A percentile compares a stretch with the other conserved stretches of the same genome.
These are phyloP conservation scores for Meyerozyma guilliermondii DNA, from an alignment of 1,139 yeast species.

Conservation along the genomic window DNA sequence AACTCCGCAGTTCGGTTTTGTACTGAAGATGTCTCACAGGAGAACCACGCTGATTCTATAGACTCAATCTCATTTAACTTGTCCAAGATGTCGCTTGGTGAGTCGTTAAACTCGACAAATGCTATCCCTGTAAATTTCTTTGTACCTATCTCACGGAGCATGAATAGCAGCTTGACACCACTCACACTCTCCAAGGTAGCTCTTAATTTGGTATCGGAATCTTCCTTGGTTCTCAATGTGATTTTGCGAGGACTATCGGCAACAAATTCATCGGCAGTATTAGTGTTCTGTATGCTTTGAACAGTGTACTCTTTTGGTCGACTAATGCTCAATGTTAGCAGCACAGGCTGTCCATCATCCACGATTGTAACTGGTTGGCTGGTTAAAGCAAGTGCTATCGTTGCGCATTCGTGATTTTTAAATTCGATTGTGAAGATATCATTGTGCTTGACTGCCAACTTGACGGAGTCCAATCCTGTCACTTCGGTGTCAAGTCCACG, in stretches of 20 bases:
- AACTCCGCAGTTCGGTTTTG: constrained; percentile 34
- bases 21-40: constrained; percentile 31
- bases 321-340: constrained; percentile 24
- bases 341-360: not conserved
- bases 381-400: constrained; percentile 48
- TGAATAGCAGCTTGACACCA: constrained; percentile 23
- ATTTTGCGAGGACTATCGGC: constrained; percentile 35
- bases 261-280: constrained; percentile 19
- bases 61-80: constrained; percentile 12
- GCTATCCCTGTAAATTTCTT: constrained; percentile 35
- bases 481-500: constrained; percentile 30
- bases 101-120: constrained; percentile 30
- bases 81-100: constrained; percentile 12
- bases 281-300: constrained; percentile 19
- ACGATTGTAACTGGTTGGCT: constrained; percentile 24
- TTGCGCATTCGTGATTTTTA: constrained; percentile 51
- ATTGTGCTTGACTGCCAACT: constrained; percentile 28
- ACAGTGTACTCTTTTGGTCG: constrained; percentile 67
- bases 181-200: constrained; percentile 16
- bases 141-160: constrained; percentile 33
- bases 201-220: not conserved
- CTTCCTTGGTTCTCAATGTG: constrained; percentile 13
- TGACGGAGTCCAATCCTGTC: constrained; percentile 24
- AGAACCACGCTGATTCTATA: constrained; percentile 24
- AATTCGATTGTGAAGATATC: constrained; percentile 47